Base-by-base conservation (phyloP, 129 eudicot species). In the Apium graveolens region DNA sequence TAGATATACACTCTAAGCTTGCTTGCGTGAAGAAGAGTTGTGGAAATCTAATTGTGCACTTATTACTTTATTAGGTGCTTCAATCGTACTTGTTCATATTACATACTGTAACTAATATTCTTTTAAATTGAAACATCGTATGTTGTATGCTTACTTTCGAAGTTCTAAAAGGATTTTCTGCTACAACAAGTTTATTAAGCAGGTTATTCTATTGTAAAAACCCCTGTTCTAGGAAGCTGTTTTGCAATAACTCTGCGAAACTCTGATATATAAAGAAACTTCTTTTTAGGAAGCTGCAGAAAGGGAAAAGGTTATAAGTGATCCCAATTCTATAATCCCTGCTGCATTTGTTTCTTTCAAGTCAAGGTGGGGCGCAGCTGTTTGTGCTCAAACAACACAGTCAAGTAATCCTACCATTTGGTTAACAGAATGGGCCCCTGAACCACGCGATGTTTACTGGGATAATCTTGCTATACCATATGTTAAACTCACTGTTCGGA, bases 391-490 rank as follows among this genome's bases (percentile, higher is more conserved):
- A 84, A 95, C 99, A 73, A 85, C 82, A 69, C 97, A 90, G 83
- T 79, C 96, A 20, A 85, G 91, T 77, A 90, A 95, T 82, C 96
- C 99, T 46, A 95, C 99, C 42, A 78, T 82, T 57, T 95, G 99
- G 99, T 87, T 95, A 77, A 95, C 99, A 24, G 89, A 92, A 38
- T 95, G 99, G 99, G 99, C 99, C 57, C 96, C 98, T 12, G 98
- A 95, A 81, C 98, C 98, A 80, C 92, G 97, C 75, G 97, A 95
- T 72, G 94, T 95, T 78, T 95, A 84, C 80, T 95, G 99, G 99
- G 80, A 88, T 77, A 95, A 95, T 82, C 96, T 95, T 46, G 89
- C 97, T 20, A 95, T 95, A 87, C 99, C 97, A 42, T 95, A 77
- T 46, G 92, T 92, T 76, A 90, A 92, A 79, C 92, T 91, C 70